Evolutionary conservation across 2,329 filamentous ascomycete species (phyloP).

Genomic region (Pseudogymnoascus sp.): DNA sequence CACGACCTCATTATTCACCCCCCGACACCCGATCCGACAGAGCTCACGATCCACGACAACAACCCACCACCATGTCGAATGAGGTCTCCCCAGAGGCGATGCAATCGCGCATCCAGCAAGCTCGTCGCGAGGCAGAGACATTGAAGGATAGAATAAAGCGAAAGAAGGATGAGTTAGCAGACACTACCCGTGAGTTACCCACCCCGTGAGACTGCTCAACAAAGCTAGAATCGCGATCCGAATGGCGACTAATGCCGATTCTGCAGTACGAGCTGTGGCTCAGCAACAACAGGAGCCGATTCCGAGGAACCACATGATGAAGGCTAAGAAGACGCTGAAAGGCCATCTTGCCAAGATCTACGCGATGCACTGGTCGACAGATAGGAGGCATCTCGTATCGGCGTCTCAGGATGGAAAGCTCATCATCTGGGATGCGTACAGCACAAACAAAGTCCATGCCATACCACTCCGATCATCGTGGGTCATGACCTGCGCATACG

Average conservation of each 20-base stretch:
- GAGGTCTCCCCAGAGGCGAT: conserved; percentile 68
- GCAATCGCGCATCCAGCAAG: conserved; percentile 87
- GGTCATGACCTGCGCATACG: conserved; percentile 99
- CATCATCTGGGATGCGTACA: conserved; percentile 99
- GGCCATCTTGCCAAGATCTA: conserved; percentile 99
- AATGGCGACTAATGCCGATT: conserved; percentile 8
- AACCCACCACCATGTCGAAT: conserved; percentile 31
- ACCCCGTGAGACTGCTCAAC: conserved; percentile 3
- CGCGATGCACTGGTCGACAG: conserved; percentile 99
- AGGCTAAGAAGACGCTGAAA: conserved; percentile 92
- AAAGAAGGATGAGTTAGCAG: conserved; percentile 99
- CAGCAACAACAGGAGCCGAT: conserved; percentile 87
- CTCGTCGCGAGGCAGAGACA: conserved; percentile 93
- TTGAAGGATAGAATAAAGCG: conserved; percentile 98
- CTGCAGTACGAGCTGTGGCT: conserved; percentile 79
- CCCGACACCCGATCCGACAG: conserved; percentile 9
- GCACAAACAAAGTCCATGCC: conserved; percentile 98
- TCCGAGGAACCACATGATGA: conserved; percentile 88
- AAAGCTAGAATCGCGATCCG: neutral
- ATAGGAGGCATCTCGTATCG: conserved; percentile 91
- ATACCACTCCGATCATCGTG: conserved; percentile 95
- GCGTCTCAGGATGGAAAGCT: conserved; percentile 98
- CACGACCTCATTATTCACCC: conserved; percentile 9
- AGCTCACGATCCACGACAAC: conserved; percentile 11
- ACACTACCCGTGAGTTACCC: conserved; percentile 78